Evolutionary conservation across 1,139 yeast species (phyloP).

Genomic region (Blastobotrys ciferrii): DNA sequence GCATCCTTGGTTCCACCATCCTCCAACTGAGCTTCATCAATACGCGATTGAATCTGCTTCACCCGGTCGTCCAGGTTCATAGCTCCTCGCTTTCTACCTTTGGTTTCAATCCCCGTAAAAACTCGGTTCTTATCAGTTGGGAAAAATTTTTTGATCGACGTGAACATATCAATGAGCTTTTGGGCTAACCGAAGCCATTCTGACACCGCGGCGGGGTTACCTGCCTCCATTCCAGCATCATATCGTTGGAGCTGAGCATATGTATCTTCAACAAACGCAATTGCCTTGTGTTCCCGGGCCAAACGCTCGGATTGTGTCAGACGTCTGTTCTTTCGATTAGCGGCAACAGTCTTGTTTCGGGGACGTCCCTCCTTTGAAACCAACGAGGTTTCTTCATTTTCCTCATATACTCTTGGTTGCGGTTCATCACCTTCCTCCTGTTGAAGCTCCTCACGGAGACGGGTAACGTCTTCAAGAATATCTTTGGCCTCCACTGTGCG

Average conservation of each 20-base stretch:
- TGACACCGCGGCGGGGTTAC: constrained; percentile 60
- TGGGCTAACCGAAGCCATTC: constrained; percentile 86
- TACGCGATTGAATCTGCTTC: constrained; percentile 51
- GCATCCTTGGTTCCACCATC: constrained; percentile 1
- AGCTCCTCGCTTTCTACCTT: constrained; percentile 32
- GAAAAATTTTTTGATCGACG: constrained; percentile 72
- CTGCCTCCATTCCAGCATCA: constrained; percentile 51
- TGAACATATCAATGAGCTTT: constrained; percentile 78
- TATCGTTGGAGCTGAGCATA: constrained; percentile 61
- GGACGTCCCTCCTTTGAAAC: neutral
- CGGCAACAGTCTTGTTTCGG: constrained; percentile 3
- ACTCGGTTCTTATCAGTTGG: constrained; percentile 68
- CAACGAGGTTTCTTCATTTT: constrained; percentile 1
- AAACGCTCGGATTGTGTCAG: constrained; percentile 51
- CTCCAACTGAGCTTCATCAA: constrained; percentile 30
- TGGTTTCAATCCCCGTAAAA: constrained; percentile 61
- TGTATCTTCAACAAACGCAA: constrained; percentile 59
- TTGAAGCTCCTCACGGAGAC: constrained; percentile 27
- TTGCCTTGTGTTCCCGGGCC: constrained; percentile 60
- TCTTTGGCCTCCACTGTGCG: constrained; percentile 56
- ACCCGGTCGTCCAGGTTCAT: constrained; percentile 70
- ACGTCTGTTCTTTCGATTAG: constrained; percentile 16
- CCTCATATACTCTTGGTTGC: constrained; percentile 5
- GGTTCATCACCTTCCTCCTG: constrained; percentile 22
- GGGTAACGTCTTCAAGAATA: constrained; percentile 23